Base-by-base conservation (phyloP, 805 yeast genomes). In the Barnettozyma botsteinii region DNA sequence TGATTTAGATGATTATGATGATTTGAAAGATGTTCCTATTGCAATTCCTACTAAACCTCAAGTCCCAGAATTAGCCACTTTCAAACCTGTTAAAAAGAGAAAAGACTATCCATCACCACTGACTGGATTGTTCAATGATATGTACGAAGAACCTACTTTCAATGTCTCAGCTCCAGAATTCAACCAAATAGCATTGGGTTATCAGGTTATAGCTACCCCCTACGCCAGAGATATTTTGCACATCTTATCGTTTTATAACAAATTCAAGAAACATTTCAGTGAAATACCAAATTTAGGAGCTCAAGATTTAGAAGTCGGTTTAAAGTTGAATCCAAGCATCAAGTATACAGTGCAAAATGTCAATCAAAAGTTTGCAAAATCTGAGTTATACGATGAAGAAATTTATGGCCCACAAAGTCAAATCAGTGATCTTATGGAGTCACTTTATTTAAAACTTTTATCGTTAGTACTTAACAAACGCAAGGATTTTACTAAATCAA, bases 271-370 rank as follows among this genome's bases (percentile, higher is more conserved):
- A 4, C 21, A 41, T 9, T 53, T 56, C 27, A 15, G 17, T 2
- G 49, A 41, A 13, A 22, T 53, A 7, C 48, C 45, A 4, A 51
- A 49, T 31, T 27, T 56, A 23, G 52, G 53, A 1, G 56, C 57
- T 9, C 58, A 52, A 29, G 59, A 56, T 37, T 27, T 56, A n/a
- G 56, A 52, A 31, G 38, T 35, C 26, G 60, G 59, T 10, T 45
- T 56, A 20, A 38, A 33, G 11, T 38, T 56, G 8, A 31, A 31
- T 12, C 28, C 42, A 15, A 38, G 45, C 23, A 31, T 34, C 7
- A 36, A 35, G 19, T 48, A 46, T 15, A 36, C 45, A 5, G 3
- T 51, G 7, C 44, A 40, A 1, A 52, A 48, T 35, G 52, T 41
- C 18, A 43, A 45, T 13, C 51, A 51, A 29, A 23, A 10, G 8